A percentile compares a stretch with the other conserved stretches of the same genome.
These are phyloP conservation scores for Vanderwaltozyma tropicalis DNA, from an alignment of 805 yeast species.

Conservation along the genomic window DNA sequence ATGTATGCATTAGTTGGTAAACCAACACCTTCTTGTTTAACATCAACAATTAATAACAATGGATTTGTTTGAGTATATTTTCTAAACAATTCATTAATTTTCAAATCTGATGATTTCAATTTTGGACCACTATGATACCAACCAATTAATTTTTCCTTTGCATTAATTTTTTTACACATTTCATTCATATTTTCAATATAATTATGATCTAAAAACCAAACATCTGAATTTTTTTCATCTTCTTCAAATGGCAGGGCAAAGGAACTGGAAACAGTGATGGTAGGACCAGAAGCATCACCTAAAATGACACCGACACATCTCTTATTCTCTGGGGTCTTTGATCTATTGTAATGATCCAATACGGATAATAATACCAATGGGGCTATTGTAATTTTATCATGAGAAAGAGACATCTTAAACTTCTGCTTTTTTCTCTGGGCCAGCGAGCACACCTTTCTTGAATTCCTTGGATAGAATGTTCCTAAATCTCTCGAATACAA, in stretches of 20 bases:
- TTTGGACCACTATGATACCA: slow-evolving; percentile 99
- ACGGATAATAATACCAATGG: slow-evolving; percentile 90
- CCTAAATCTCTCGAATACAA: no score
- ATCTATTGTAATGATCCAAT: slow-evolving; percentile 89
- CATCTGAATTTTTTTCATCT: slow-evolving; percentile 80
- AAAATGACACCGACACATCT: slow-evolving; percentile 90
- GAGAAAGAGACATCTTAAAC: slow-evolving; percentile 1
- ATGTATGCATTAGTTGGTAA: slow-evolving; percentile 93
- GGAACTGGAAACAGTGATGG: slow-evolving; percentile 74
- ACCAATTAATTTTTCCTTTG: slow-evolving; percentile 92
- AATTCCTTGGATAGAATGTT: no score
- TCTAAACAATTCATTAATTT: slow-evolving; percentile 83
- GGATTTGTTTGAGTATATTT: slow-evolving; percentile 64
- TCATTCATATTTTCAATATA: slow-evolving; percentile 93
- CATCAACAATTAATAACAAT: slow-evolving; percentile 81
- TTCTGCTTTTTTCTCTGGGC: background rate
- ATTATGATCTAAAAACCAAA: slow-evolving; percentile 96
- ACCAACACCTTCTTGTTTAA: slow-evolving; percentile 70
- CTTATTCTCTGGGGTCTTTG: slow-evolving; percentile 60
- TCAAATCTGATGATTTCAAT: slow-evolving; percentile 74
- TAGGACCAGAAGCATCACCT: slow-evolving; percentile 54
- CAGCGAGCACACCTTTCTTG: no score
- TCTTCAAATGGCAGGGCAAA: slow-evolving; percentile 98
- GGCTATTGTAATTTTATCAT: slow-evolving; percentile 74
- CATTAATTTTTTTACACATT: slow-evolving; percentile 96